phyloP scores from a whole-genome alignment of 768 basidiomycete genomes.

The Pleurotus tuoliensis region DNA sequence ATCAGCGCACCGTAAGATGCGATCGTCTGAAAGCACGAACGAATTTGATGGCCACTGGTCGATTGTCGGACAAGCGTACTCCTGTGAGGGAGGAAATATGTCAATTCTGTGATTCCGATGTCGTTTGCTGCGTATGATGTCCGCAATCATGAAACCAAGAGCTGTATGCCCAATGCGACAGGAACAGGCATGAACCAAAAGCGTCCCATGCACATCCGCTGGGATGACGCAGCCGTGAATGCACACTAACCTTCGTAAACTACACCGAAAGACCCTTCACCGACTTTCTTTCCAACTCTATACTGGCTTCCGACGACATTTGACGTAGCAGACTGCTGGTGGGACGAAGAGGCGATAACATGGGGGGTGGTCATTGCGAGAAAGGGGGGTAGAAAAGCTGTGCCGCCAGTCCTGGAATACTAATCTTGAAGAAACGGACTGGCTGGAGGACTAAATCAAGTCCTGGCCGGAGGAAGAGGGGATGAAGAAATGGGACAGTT shows the following conservation, averaged over 20 bases:
- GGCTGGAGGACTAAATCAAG: constrained; percentile 5
- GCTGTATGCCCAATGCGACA: neutral
- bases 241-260: constrained; percentile 81
- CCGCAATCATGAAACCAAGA: no score
- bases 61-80: constrained; percentile 30
- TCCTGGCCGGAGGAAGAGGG: constrained; percentile 1
- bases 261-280: constrained; percentile 98
- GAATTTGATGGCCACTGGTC: constrained; percentile 96
- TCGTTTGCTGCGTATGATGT: no score
- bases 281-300: constrained; percentile 97
- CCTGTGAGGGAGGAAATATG: neutral
- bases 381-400: constrained; percentile 8
- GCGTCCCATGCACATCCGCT: no score
- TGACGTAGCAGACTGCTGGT: constrained; percentile 59
- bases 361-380: constrained; percentile 72
- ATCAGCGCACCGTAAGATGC: constrained; percentile 6
- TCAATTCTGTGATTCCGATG: neutral
- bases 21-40: constrained; percentile 41
- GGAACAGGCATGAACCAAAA: neutral
- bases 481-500: constrained; percentile 2
- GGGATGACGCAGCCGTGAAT: neutral
- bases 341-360: constrained; percentile 73
- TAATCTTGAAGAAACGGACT: constrained; percentile 13
- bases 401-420: constrained; percentile 22
- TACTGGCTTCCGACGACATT: constrained; percentile 79